Conservation (phyloP, 352 stramenopile genomes). For the Phytophthora agathidicida region DNA sequence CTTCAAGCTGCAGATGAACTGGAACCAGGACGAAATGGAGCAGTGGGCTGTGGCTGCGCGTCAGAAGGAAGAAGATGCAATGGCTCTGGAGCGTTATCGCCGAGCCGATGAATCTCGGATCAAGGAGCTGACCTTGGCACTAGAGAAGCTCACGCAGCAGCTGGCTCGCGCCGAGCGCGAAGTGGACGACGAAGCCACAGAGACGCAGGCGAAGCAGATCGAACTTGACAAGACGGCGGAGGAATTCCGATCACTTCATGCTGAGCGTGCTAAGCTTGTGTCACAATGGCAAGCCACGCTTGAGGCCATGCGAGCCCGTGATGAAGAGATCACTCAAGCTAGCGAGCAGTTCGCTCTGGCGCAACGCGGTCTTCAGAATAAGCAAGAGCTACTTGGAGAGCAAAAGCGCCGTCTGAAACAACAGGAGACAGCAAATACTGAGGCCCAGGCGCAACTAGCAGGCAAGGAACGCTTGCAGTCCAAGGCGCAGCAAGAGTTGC, state of each 20-base stretch:
- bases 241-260: constrained; percentile 93
- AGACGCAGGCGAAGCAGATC: constrained; percentile 96
- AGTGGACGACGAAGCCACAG: constrained; percentile 86
- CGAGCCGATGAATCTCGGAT: constrained; percentile 95
- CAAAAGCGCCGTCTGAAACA: constrained; percentile 83
- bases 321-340: constrained; percentile 93
- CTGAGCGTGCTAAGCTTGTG: constrained; percentile 94
- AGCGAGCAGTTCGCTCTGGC: constrained; percentile 88
- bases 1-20: constrained; percentile 98
- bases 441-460: constrained; percentile 77
- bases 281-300: constrained; percentile 95
- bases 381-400: constrained; percentile 77
- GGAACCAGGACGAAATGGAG: constrained; percentile 98
- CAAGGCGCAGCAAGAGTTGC: constrained; percentile 73
- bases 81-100: constrained; percentile 94
- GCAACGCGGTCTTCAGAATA: constrained; percentile 52
- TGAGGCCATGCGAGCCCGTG: constrained; percentile 91
- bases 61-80: constrained; percentile 96
- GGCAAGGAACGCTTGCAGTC: constrained; percentile 72
- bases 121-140: constrained; percentile 93
- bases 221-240: constrained; percentile 96
- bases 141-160: constrained; percentile 93
- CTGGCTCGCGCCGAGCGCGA: constrained; percentile 79
- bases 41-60: constrained; percentile 95
- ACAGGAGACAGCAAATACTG: constrained; percentile 87